Evolutionary conservation across 257 asterid genomes (phyloP).

Genomic region (Henckelia pumila): DNA sequence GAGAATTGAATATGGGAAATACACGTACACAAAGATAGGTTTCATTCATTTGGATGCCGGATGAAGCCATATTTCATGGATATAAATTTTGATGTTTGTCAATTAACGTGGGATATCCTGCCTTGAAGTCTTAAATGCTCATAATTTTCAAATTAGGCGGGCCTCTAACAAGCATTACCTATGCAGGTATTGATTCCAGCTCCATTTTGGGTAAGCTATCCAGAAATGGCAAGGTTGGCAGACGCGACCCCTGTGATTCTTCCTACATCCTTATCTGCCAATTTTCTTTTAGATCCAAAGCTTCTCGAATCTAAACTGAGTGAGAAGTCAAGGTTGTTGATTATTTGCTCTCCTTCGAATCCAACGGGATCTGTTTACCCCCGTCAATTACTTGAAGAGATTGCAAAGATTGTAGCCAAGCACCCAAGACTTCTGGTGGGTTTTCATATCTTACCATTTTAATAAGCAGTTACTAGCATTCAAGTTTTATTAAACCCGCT

Average conservation of each 20-base stretch:
- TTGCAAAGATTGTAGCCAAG: conserved; percentile 78
- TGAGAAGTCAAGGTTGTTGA: conserved; percentile 84
- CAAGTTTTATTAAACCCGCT: conserved; percentile 11
- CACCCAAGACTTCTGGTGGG: conserved; percentile 94
- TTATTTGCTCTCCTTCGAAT: conserved; percentile 97
- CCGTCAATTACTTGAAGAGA: conserved; percentile 70
- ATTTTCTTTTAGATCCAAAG: conserved; percentile 80
- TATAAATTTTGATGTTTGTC: not conserved
- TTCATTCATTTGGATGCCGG: not conserved
- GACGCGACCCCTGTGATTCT: conserved; percentile 89
- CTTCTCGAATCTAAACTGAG: conserved; percentile 72
- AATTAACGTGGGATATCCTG: not conserved
- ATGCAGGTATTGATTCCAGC: conserved; percentile 90
- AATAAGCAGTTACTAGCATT: not conserved
- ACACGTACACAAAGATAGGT: no score
- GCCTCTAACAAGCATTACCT: conserved; percentile 15
- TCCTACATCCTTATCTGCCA: conserved; percentile 69
- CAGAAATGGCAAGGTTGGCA: conserved; percentile 95
- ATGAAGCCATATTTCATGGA: not conserved
- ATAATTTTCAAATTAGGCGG: not conserved
- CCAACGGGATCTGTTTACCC: conserved; percentile 99
- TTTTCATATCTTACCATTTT: conserved; percentile 19
- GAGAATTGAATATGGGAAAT: no score
- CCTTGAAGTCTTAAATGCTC: not conserved
- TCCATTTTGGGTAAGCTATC: conserved; percentile 99